Conservation (phyloP, 441 rosid genomes). For the Macaranga tanarius region DNA sequence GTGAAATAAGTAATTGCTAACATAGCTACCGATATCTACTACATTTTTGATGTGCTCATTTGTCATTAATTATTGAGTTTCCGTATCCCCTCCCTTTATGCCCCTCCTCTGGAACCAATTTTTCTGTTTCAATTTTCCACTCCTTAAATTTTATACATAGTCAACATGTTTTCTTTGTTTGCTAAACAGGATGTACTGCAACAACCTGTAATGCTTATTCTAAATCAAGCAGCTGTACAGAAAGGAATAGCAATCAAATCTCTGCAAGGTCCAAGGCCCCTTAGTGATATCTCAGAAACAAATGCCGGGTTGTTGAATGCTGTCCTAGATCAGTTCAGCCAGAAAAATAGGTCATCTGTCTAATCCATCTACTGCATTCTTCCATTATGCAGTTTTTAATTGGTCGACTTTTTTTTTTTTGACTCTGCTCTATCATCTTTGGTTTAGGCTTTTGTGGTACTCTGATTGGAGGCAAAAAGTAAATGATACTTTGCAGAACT, state of each 20-base stretch:
- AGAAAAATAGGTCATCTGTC: slow-evolving; percentile 48
- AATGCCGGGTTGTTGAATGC: slow-evolving; percentile 34
- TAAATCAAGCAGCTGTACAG: slow-evolving; percentile 50
- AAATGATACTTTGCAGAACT: slow-evolving; percentile 33
- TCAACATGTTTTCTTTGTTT: slow-evolving; percentile 16
- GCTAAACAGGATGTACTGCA: slow-evolving; percentile 64
- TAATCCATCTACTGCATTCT: slow-evolving; percentile 7
- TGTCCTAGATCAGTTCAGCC: slow-evolving; percentile 43
- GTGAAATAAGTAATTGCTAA: not conserved
- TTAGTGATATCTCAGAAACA: slow-evolving; percentile 40
- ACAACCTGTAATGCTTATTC: slow-evolving; percentile 70
- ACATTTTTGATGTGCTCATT: not conserved
- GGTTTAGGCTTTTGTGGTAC: slow-evolving; percentile 62
- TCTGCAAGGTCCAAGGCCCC: slow-evolving; percentile 36
- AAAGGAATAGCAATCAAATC: slow-evolving; percentile 44
- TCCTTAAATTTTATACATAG: not conserved
- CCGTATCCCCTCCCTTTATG: not conserved
- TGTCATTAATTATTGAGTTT: too few species aligned
- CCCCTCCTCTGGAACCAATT: not conserved
- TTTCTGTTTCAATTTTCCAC: not conserved
- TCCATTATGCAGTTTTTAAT: slow-evolving; percentile 13
- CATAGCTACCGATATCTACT: not conserved
- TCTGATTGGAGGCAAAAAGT: slow-evolving; percentile 54
- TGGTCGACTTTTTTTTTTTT: slow-evolving; percentile 20
- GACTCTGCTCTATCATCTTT: slow-evolving; percentile 21